Evolutionary conservation across 1,284 basidiomycete species (phyloP).

Genomic region (Apiotrichum veenhuisii): DNA sequence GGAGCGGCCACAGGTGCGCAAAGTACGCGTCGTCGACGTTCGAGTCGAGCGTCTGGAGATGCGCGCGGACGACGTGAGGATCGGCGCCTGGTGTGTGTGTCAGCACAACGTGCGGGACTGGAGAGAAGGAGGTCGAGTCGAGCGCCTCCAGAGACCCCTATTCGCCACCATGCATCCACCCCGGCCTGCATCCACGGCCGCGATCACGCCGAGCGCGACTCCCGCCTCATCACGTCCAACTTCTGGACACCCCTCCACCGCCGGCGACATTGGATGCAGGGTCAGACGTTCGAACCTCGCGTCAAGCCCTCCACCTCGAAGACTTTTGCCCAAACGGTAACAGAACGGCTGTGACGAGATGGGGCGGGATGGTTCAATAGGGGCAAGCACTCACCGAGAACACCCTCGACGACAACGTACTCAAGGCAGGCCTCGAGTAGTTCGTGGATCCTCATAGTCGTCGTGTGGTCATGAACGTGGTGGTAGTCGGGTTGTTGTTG

Average conservation of each 20-base stretch:
- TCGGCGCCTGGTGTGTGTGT: slow-evolving; percentile 29
- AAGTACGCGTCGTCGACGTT: slow-evolving; percentile 39
- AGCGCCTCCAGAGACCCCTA: background rate
- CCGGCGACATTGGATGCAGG: background rate
- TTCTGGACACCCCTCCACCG: slow-evolving; percentile 18
- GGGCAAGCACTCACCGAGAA: slow-evolving; percentile 37
- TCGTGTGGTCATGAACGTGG: background rate
- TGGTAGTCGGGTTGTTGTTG: background rate
- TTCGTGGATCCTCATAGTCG: slow-evolving; percentile 43
- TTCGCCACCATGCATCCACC: background rate
- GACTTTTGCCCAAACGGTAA: slow-evolving; percentile 12
- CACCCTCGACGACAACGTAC: slow-evolving; percentile 41
- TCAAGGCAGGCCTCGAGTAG: slow-evolving; percentile 41
- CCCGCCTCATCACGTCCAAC: background rate
- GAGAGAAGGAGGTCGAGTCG: too few relatives aligned
- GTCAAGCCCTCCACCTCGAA: background rate
- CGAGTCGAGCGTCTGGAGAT: slow-evolving; percentile 29
- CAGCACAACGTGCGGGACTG: background rate
- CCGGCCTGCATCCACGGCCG: background rate
- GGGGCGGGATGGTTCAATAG: background rate
- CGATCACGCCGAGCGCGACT: background rate
- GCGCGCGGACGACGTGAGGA: slow-evolving; percentile 17
- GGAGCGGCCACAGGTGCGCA: slow-evolving; percentile 32
- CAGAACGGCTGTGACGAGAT: background rate
- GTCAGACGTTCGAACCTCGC: slow-evolving; percentile 18